phyloP scores from a whole-genome alignment of 208 protist genomes.

The Leishmania mexicana region DNA sequence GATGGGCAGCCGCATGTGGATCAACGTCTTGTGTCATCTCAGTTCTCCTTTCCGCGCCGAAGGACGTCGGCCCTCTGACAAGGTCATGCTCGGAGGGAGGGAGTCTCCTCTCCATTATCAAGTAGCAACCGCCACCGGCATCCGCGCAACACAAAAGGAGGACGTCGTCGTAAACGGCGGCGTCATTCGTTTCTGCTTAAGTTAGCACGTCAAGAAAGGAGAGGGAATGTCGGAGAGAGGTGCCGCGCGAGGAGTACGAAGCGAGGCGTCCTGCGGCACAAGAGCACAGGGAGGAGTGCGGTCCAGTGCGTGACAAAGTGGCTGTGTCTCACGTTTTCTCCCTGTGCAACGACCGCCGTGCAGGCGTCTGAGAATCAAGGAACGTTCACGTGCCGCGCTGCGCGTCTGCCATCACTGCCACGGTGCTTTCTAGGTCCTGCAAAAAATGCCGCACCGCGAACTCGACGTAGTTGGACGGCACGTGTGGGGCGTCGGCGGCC shows the following conservation, averaged over 20 bases:
- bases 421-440: conserved; percentile 72
- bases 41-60: neutral
- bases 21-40: neutral
- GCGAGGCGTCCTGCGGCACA: neutral
- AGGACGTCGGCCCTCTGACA: no score
- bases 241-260: neutral
- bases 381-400: neutral
- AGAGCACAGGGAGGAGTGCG: neutral
- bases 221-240: neutral
- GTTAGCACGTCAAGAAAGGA: neutral
- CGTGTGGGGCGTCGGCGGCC: conserved; percentile 5
- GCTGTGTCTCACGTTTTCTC: neutral
- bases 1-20: neutral
- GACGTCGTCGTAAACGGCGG: neutral
- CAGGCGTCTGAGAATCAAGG: neutral
- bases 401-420: conserved; percentile 36
- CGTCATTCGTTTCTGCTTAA: neutral
- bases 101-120: neutral
- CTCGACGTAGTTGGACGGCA: conserved; percentile 59
- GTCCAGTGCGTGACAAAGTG: neutral
- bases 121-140: neutral
- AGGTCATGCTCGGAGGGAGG: neutral
- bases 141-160: neutral
- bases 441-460: conserved; percentile 84
- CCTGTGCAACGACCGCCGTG: no score